Base-by-base conservation (phyloP, 2,329 filamentous ascomycete genomes). In the Cytospora piceicola region DNA sequence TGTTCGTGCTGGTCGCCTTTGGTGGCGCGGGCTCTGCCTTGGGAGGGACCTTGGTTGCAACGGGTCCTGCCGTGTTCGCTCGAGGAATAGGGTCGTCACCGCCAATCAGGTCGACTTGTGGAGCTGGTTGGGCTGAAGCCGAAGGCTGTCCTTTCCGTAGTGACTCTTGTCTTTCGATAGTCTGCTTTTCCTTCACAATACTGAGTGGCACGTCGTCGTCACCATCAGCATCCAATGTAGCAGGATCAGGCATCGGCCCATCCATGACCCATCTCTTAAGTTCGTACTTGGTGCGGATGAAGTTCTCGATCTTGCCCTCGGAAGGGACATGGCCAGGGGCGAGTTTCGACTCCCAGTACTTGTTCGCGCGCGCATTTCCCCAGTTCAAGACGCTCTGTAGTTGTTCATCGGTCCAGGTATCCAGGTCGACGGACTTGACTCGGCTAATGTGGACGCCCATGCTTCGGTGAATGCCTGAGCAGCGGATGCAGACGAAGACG, bases 181-280 rank as follows among this genome's bases (percentile, higher is more conserved):
- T 83, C 73, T 89, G 85, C 77, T 89, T 89, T 78, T 89, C 86
- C 74, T 88, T 89, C 64, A 89, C 86, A 53, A 89, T 75, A 73
- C 83, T 87, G 68, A 85, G 75, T 5, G 84, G 83, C 20, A 90
- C 88, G 76, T 98, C 93, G 71, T 97, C 93, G 73, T 97, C 94
- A 62, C 88, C 93, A 20, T 93, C 91, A 17, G 82, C 88, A 75
- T 96, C 93, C 60, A 99, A 80, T 1, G 91, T 92, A 3, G 92
- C 85, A n/a, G 96, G 95, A 75, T 98, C 93, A 6, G 96, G 96
- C 75, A 96, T 94, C 6, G 88, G 89, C 1, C 95, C 95, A 68
- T 99, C 95, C 94, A 98, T 98, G n/a, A 93, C 91, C 95, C 95
- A 99, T 80, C 96, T 86, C 86, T 97, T 98, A 62, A 95, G 91